Conservation (phyloP, 2,329 filamentous ascomycete species). For the Sarocladiaceae sp. region DNA sequence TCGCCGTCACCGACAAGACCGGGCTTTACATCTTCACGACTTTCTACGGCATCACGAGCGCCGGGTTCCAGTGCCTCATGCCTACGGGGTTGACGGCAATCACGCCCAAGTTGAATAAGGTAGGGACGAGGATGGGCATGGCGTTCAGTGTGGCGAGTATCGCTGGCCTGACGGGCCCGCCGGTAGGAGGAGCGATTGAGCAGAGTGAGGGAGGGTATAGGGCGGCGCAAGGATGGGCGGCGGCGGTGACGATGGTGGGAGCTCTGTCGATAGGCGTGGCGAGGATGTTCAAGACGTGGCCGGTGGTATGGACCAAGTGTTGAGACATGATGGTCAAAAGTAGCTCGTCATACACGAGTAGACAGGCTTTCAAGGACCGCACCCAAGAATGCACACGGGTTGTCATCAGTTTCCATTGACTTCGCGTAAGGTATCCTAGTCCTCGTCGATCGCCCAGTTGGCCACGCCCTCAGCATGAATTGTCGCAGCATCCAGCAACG, state of each 20-base stretch:
- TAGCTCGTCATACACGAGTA: too few species aligned
- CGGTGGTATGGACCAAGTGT: constrained; percentile 2
- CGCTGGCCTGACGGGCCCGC: constrained; percentile 31
- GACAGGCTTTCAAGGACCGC: too few species aligned
- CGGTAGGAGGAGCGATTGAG: constrained; percentile 26
- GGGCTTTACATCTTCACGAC: constrained; percentile 32
- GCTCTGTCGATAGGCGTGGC: neutral
- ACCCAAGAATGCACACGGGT: too few species aligned
- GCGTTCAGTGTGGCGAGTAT: constrained; percentile 31
- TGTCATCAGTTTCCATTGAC: too few species aligned
- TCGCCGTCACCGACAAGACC: constrained; percentile 24
- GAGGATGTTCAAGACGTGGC: constrained; percentile 1
- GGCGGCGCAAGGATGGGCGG: neutral
- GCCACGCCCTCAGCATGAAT: constrained; percentile 12
- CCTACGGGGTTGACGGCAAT: constrained; percentile 32
- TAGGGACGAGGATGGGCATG: constrained; percentile 35
- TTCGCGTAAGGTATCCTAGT: neutral
- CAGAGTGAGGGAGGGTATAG: neutral
- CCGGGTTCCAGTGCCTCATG: constrained; percentile 34
- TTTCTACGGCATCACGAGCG: constrained; percentile 21
- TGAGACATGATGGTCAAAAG: too few species aligned
- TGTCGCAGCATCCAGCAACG: constrained; percentile 11
- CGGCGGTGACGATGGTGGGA: constrained; percentile 2
- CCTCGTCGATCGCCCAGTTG: neutral
- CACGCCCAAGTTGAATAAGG: constrained; percentile 29